phyloP scores from a whole-genome alignment of 257 asterid genomes.

The Penstemon barbatus region DNA sequence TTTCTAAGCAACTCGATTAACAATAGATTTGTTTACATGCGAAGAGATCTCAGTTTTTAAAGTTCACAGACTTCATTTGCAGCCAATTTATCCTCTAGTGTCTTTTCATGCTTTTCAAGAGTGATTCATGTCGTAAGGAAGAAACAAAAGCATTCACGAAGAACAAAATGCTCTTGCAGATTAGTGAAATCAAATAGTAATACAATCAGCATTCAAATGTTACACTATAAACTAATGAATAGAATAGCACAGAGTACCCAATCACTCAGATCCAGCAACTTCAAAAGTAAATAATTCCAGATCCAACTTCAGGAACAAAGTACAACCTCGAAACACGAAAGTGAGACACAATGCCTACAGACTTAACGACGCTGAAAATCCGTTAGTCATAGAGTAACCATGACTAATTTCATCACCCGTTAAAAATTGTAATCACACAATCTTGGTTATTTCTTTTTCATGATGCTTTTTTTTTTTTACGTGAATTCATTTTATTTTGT shows the following conservation, averaged over 20 bases:
- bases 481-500: too few species aligned
- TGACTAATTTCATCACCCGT: too few species aligned
- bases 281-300: conserved; percentile 5
- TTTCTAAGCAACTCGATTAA: background rate
- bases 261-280: conserved; percentile 20
- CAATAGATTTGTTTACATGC: background rate
- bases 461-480: too few species aligned
- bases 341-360: conserved; percentile 15
- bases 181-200: conserved; percentile 6
- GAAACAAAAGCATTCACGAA: background rate
- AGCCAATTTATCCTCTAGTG: background rate
- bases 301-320: conserved; percentile 10
- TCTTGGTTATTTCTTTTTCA: too few species aligned
- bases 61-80: background rate
- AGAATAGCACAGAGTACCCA: background rate
- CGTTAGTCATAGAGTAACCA: background rate
- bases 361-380: conserved; percentile 16
- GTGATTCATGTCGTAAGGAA: background rate
- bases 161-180: background rate
- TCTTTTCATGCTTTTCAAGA: background rate
- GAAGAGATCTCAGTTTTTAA: background rate
- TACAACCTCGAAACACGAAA: conserved; percentile 10
- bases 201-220: background rate
- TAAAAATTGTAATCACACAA: too few species aligned
- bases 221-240: background rate